A percentile compares a stretch with the other conserved stretches of the same genome.
Conservation (phyloP, 202 grass and related monocot genomes). For the Zoysia matrella region DNA sequence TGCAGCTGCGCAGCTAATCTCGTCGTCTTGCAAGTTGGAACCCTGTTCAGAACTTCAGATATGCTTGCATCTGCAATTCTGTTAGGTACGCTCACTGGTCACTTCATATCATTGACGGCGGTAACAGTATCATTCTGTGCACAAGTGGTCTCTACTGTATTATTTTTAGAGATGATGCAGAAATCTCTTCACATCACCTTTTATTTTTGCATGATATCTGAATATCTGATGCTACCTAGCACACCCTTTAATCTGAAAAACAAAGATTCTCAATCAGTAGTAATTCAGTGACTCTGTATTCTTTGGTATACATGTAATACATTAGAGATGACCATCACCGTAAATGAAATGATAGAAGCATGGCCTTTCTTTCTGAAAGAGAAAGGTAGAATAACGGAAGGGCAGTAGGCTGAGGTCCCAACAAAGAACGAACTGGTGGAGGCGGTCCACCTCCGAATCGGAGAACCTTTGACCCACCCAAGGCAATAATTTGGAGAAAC, state of each 20-base stretch:
- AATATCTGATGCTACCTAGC: neutral
- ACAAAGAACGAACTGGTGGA: slow-evolving; percentile 36
- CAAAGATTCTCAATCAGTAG: neutral
- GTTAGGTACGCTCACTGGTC: slow-evolving; percentile 20
- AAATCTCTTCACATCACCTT: neutral
- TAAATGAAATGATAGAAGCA: slow-evolving; percentile 17
- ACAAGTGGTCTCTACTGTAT: neutral
- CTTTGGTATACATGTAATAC: neutral
- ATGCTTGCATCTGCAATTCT: neutral
- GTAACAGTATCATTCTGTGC: too few species aligned
- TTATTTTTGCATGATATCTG: neutral
- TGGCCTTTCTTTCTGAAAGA: neutral
- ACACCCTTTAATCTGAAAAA: slow-evolving; percentile 19
- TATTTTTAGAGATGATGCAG: neutral
- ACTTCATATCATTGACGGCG: neutral
- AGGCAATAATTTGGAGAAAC: slow-evolving; percentile 46
- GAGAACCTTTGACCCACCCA: slow-evolving; percentile 43
- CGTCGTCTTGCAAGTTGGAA: neutral
- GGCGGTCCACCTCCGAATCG: slow-evolving; percentile 9
- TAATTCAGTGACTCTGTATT: neutral
- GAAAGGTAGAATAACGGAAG: neutral
- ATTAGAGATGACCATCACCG: neutral
- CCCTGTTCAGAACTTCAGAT: neutral
- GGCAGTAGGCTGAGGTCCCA: slow-evolving; percentile 31
- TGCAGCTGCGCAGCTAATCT: slow-evolving; percentile 1